Percentiles rank a stretch among this genome's conserved stretches.
Conservation (phyloP, 1,284 basidiomycete species). For the Lentinus polychrous region DNA sequence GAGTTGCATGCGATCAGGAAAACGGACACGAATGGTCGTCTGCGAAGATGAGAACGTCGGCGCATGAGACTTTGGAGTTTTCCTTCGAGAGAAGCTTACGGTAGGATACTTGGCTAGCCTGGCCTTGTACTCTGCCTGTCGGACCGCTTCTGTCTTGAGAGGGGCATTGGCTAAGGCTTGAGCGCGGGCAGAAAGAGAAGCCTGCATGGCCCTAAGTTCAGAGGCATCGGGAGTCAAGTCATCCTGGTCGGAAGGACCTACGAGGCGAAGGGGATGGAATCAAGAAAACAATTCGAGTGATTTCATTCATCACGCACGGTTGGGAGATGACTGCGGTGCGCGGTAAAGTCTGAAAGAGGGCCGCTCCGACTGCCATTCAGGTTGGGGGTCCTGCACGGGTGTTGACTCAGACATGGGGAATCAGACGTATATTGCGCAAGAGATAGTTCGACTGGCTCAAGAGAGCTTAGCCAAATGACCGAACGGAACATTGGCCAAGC, state of each 20-base stretch:
- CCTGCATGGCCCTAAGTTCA: constrained; percentile 70
- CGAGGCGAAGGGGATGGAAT: neutral
- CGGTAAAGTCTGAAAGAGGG: constrained; percentile 11
- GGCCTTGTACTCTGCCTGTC: constrained; percentile 59
- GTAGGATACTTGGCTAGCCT: constrained; percentile 66
- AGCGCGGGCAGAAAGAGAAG: constrained; percentile 52
- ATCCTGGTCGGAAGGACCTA: constrained; percentile 45
- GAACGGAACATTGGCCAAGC: constrained; percentile 12
- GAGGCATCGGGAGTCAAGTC: constrained; percentile 71
- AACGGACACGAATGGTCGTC: constrained; percentile 78
- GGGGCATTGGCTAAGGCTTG: constrained; percentile 73
- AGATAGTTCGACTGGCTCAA: constrained; percentile 10
- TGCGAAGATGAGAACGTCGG: constrained; percentile 24
- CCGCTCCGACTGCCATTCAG: neutral
- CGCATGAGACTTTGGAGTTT: too few relatives aligned
- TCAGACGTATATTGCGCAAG: constrained; percentile 2
- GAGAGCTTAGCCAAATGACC: constrained; percentile 13
- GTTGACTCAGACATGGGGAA: constrained; percentile 6
- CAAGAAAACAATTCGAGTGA: constrained; percentile 2
- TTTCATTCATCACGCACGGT: neutral
- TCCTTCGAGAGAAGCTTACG: constrained; percentile 48
- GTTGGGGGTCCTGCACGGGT: neutral
- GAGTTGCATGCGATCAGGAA: constrained; percentile 77
- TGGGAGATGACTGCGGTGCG: constrained; percentile 8
- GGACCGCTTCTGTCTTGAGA: constrained; percentile 58